Evolutionary conservation across 176 grass and related monocot genomes (phyloP).

Genomic region (Secale cereale): DNA sequence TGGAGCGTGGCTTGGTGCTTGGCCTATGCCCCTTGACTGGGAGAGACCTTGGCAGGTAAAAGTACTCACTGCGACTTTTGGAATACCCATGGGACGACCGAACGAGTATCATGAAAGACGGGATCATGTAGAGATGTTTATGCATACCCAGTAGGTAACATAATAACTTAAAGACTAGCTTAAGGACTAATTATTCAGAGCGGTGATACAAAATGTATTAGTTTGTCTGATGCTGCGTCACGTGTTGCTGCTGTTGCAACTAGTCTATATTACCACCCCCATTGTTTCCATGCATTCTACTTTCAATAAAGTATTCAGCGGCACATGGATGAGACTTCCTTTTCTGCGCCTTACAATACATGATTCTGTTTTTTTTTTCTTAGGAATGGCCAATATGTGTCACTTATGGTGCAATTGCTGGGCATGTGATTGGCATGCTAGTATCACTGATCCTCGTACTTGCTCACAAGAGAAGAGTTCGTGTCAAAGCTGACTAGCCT

Average conservation of each 20-base stretch:
- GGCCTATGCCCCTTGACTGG: constrained; percentile 98
- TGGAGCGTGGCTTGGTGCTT: constrained; percentile 92
- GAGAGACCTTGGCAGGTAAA: constrained; percentile 92
- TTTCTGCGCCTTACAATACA: background rate
- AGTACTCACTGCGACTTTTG: background rate
- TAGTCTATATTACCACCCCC: background rate
- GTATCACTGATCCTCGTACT: constrained; percentile 41
- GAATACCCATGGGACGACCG: background rate
- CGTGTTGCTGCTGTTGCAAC: background rate
- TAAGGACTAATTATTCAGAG: background rate
- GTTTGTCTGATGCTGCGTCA: background rate
- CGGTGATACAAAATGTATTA: background rate
- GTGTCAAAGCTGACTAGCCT: constrained; percentile 63
- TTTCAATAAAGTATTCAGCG: background rate
- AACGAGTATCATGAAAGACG: background rate
- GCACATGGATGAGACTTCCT: background rate
- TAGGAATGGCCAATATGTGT: constrained; percentile 96
- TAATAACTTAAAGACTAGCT: background rate
- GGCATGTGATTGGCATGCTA: constrained; percentile 59
- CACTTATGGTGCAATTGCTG: constrained; percentile 65
- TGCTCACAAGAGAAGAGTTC: constrained; percentile 34
- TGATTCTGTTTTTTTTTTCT: background rate
- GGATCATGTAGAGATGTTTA: background rate
- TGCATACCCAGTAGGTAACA: background rate
- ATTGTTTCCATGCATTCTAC: background rate